Base-by-base conservation (phyloP, 305 asterid species). In the Caryopteris hybrid region DNA sequence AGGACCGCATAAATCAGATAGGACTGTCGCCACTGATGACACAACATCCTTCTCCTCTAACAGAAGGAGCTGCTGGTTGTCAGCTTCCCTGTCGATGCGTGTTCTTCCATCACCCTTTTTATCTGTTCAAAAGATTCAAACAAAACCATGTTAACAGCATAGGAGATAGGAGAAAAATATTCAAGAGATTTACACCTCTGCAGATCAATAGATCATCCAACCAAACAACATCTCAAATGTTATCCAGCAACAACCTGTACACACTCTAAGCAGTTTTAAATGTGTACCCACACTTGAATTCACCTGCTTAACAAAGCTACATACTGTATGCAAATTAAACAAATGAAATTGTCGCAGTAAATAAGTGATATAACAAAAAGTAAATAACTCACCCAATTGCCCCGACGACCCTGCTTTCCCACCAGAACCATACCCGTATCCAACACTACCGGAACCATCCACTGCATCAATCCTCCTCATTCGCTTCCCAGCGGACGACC, bases 11-110 rank as follows among this genome's bases (percentile, higher is more conserved):
- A 85, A 78, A 81, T 91, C 99, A 66, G 98, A 91, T 56, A 91
- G 79, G 61, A 91, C 91, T 14, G 85, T 89, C 1, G 97, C 99
- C 50, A 95, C 97, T 18, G 96, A 89, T 58, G 97, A 86, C 54
- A 91, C 97, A n/a, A 89, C 97, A 66, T 95, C 98, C 80, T 85
- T 88, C 78, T 95, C 99, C 68, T 95, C 98, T 70, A 86, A 76
- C 81, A 64, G 88, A 74, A 88, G 85, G 39, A 88, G 88, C 81
- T 90, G 95, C 71, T 88, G 89, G 75, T 86, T 86, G 78, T 95
- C 94, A 54, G 90, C 83, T 43, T 95, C 99, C 76, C 96, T 85
- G 70, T 87, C 95, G 17, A 73, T 66, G 20, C 91, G 87, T 34
- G 85, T 27, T 78, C 96, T 81, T 74, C 90, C 95, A 18, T 89